Evolutionary conservation across 441 rosid genomes (phyloP).

Genomic region (Populus trichocarpa): DNA sequence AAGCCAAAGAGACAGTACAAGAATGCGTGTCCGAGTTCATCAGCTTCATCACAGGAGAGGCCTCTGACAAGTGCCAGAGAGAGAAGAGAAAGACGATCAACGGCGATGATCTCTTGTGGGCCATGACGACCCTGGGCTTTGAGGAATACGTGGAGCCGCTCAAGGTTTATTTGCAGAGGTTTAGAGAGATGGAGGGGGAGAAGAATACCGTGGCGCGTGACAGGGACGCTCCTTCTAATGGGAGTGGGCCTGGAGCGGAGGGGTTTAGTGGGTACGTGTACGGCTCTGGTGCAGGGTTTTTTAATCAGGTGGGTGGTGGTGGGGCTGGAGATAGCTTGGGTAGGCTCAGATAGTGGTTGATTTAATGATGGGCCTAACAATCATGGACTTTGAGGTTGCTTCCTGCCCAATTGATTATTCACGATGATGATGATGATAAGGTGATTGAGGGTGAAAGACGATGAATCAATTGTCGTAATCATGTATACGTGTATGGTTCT

Average conservation of each 20-base stretch:
- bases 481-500: neutral
- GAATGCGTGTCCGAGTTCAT: conserved; percentile 67
- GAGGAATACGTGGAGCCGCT: conserved; percentile 50
- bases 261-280: conserved; percentile 37
- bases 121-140: conserved; percentile 55
- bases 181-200: conserved; percentile 55
- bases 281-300: conserved; percentile 27
- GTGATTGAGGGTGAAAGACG: neutral
- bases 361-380: neutral
- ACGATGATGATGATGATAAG: neutral
- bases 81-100: conserved; percentile 55
- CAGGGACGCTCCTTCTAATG: conserved; percentile 25
- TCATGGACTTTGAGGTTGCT: neutral
- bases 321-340: conserved; percentile 32
- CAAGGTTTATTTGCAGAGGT: conserved; percentile 50
- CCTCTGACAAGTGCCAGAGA: conserved; percentile 60
- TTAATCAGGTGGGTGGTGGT: conserved; percentile 41
- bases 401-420: neutral
- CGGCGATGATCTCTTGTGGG: conserved; percentile 60
- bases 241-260: neutral
- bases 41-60: conserved; percentile 59
- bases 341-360: conserved; percentile 23
- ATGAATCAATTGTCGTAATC: neutral
- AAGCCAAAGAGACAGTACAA: conserved; percentile 59
- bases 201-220: conserved; percentile 34